Base-by-base conservation (phyloP, 2,329 filamentous ascomycete genomes). In the Gnomoniopsis sp. region DNA sequence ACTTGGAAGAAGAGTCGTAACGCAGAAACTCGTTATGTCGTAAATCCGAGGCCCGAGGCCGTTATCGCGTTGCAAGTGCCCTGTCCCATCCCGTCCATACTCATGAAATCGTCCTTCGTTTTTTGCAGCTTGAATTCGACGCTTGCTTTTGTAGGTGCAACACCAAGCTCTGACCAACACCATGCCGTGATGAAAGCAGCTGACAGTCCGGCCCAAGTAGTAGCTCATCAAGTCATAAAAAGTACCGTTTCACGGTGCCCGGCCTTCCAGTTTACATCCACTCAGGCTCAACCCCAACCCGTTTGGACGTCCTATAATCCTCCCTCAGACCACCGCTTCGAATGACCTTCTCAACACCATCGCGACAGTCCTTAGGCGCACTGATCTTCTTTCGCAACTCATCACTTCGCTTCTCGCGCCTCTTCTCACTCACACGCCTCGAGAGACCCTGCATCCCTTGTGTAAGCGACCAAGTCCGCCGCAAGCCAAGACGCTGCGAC, bases 301-400 rank as follows among this genome's bases (percentile, higher is more conserved):
- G 26, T 33, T 66, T 63, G 15, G 67, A 64, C 34, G 65, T 64
- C 17, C 63, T 62, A 53, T 66, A 68, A 0, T 65, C 64, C 19
- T 69, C 73, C 53, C 70, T 71, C 60, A 75, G 75, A 41, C 71
- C 75, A 44, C 72, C 76, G 38, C 75, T 72, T 52, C 79, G 74
- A 49, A 85, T 79, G 50, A 86, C 77, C 33, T 86, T 83, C 15
- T 78, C 81, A 2, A 86, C 80, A 3, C 82, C 82, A 62, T 86
- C 83, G 26, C 82, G 74, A 21, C 86, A 82, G 65, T 84, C 81
- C 23, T 73, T 77, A 0, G 85, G 85, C 6, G 76, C 79, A 60
- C 83, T 86, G 48, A 88, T 88, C 69, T 79, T 86, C 63, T 79
- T 74, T 8, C 85, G 77, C 55, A 88, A 73, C 66, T 84, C 83